Base-by-base conservation (phyloP, 2,329 filamentous ascomycete species). In the Rhinocladiella similis region DNA sequence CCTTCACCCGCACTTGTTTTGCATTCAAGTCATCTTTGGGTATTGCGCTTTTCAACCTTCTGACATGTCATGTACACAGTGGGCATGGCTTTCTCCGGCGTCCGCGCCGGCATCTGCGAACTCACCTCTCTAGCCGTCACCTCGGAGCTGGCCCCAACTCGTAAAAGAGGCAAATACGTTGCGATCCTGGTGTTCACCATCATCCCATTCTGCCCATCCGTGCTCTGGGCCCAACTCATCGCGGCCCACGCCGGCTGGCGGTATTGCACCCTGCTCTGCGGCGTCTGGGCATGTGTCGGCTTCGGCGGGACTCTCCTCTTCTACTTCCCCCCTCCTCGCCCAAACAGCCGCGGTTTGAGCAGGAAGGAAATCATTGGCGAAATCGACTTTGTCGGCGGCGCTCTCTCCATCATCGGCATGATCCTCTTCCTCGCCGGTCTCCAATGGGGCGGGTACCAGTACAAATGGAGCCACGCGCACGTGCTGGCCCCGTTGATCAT, bases 101-200 rank as follows among this genome's bases (percentile, higher is more conserved):
- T 83, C 5, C 86, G 86, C 33, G 85, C 85, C 10, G 86, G 86
- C 13, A 80, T 89, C 58, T 85, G 85, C 62, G 86, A 89, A 68
- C 73, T 89, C 33, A 89, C 84, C 5, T 85, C 86, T 3, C 74
- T 90, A 7, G 85, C 86, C 25, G 86, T 80, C 33, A 86, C 85
- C 1, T 83, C 84, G 1, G 86, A 90, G 67, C 77, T 89, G 57
- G 87, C 84, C 0, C 86, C 87, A 1, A 83, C 83, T 18, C 75
- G 80, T 16, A 83, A 87, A 68, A 80, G 87, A 47, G 86, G 83
- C 27, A 79, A 79, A 65, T 88, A 87, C 65, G 80, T 87, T 20
- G 81, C 81, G 12, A 68, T 78, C 1, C 71, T 88, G 13, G 80
- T 86, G 45, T 78, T 86, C 64, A 84, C 81, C 53, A 84, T 87